These are phyloP conservation scores for Kurtzmaniella quercitrusa DNA, from an alignment of 1,139 yeast species.

Conservation along the genomic window DNA sequence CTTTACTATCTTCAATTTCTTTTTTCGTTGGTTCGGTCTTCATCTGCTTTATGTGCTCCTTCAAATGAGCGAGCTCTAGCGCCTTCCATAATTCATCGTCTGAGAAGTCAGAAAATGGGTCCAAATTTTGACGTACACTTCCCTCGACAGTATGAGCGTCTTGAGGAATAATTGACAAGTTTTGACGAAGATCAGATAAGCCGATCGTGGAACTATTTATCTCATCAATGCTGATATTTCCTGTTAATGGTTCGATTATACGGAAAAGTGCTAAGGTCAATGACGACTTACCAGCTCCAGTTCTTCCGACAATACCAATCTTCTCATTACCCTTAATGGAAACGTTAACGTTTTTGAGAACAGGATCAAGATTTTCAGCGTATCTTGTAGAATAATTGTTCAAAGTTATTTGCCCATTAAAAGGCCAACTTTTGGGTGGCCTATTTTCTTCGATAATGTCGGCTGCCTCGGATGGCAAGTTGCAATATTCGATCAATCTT, in stretches of 20 bases:
- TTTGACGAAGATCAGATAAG: constrained; percentile 24
- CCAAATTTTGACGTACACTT: constrained; percentile 26
- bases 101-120: constrained; percentile 21
- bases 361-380: constrained; percentile 25
- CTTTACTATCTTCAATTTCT: constrained; percentile 14
- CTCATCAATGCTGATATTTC: constrained; percentile 25
- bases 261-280: constrained; percentile 28
- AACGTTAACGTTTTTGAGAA: constrained; percentile 20
- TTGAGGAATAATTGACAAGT: constrained; percentile 29
- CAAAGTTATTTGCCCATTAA: constrained; percentile 20
- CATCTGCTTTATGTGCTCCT: constrained; percentile 25
- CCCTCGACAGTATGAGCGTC: constrained; percentile 30
- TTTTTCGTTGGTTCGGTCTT: constrained; percentile 19
- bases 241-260: constrained; percentile 24
- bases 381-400: constrained; percentile 23
- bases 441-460: constrained; percentile 19
- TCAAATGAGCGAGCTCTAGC: constrained; percentile 26
- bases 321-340: constrained; percentile 23
- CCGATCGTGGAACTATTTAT: constrained; percentile 23
- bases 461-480: constrained; percentile 23
- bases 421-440: constrained; percentile 23
- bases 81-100: constrained; percentile 27
- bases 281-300: constrained; percentile 32
- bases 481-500: constrained; percentile 24
- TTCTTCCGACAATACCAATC: constrained; percentile 29